Base-by-base conservation (phyloP, 148 eudicot genomes). In the Nepenthes mirabilis region DNA sequence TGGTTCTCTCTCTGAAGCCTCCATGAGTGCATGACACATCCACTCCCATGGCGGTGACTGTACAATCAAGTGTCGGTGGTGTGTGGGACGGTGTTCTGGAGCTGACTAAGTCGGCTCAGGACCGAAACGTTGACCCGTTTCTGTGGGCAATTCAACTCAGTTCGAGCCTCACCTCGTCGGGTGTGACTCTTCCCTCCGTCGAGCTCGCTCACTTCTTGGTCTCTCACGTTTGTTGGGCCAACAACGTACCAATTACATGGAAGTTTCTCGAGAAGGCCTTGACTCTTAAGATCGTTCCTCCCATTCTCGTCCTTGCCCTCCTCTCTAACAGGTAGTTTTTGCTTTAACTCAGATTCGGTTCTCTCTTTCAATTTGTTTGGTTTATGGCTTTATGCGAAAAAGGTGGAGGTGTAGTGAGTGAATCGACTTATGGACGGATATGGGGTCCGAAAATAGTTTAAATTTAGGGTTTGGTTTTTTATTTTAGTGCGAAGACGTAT, bases 231-330 rank as follows among this genome's bases (percentile, higher is more conserved):
- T 86, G 83, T 33, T 82, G 81, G 77, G 61, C 47, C 11, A 74
- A 83, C 33, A 86, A 86, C 57, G 70, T 79, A 35, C 84, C 88
- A 0, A 62, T 79, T 14, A 64, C 79, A 32, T 86, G 94, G 94
- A 86, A 86, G 76, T 86, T 78, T 35, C 82, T 86, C n/a, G 86
- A 86, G 35, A 83, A 74, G 58, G 83, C 94, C 2, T 60, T 83
- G 58, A 48, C 68, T 37, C 52, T 71, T 47, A 71, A 70, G 47
- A 59, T 83, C 64, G 82, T 75, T 36, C 80, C 86, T 34, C 84
- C 86, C 13, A 56, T 79, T 45, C 82, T 83, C 56, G 67, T 83
- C 32, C 76, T 86, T 9, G 80, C 86, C 32, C 69, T 83, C 52
- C 80, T 86, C 58, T 80, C 88, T 61, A 36, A 68, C 14, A 74